These are phyloP conservation scores for Domatiomyces globalis DNA, from an alignment of 2,329 filamentous ascomycete species.

Conservation along the genomic window DNA sequence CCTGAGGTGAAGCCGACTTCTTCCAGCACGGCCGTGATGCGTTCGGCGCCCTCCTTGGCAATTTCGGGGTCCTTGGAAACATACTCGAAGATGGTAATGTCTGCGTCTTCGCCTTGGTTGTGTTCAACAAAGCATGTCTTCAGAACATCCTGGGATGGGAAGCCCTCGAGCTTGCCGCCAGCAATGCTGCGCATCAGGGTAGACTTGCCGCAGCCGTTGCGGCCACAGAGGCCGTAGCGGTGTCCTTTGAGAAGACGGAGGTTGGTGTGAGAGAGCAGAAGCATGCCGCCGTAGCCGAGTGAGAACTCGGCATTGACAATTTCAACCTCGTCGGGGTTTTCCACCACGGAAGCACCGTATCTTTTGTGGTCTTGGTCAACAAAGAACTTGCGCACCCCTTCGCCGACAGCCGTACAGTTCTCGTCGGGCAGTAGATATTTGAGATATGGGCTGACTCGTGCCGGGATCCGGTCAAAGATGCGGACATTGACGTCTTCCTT, in stretches of 20 bases:
- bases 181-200: slow-evolving; percentile 96
- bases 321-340: slow-evolving; percentile 83
- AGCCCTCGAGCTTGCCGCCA: slow-evolving; percentile 89
- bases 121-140: slow-evolving; percentile 98
- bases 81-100: slow-evolving; percentile 89
- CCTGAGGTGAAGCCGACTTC: slow-evolving; percentile 92
- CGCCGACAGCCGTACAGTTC: slow-evolving; percentile 51
- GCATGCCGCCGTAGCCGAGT: slow-evolving; percentile 92
- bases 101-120: slow-evolving; percentile 95
- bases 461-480: slow-evolving; percentile 56
- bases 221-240: slow-evolving; percentile 89
- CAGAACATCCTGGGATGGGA: slow-evolving; percentile 81
- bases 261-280: slow-evolving; percentile 90
- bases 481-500: slow-evolving; percentile 78
- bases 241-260: slow-evolving; percentile 88
- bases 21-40: slow-evolving; percentile 67
- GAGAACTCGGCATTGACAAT: slow-evolving; percentile 98
- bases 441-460: slow-evolving; percentile 60
- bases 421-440: slow-evolving; percentile 51
- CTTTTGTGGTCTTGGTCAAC: slow-evolving; percentile 75
- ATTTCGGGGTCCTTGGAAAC: slow-evolving; percentile 80
- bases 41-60: slow-evolving; percentile 59
- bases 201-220: slow-evolving; percentile 97
- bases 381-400: slow-evolving; percentile 63
- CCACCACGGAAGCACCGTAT: slow-evolving; percentile 68